A percentile compares a stretch with the other conserved stretches of the same genome.
phyloP scores from a whole-genome alignment of 768 basidiomycete species.

The Leccinum truebloodii region DNA sequence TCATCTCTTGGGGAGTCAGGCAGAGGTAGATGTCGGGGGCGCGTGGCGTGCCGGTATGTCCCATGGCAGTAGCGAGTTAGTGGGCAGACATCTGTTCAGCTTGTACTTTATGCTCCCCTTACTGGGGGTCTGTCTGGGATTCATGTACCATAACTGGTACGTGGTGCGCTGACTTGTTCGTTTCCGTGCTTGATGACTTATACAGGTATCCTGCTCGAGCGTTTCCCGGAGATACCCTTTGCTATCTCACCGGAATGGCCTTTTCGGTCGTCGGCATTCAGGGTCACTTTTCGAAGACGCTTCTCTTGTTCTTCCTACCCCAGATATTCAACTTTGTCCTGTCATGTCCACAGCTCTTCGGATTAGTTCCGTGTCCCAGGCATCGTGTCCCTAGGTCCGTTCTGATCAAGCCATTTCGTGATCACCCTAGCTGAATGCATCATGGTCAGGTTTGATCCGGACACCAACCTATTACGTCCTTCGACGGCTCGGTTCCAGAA shows the following conservation, averaged over 20 bases:
- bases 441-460: conserved; percentile 61
- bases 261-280: conserved; percentile 98
- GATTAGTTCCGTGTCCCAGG: conserved; percentile 89
- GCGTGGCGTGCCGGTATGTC: conserved; percentile 85
- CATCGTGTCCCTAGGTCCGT: conserved; percentile 89
- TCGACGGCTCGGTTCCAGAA: conserved; percentile 64
- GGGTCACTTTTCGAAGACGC: conserved; percentile 95
- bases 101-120: conserved; percentile 97
- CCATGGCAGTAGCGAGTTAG: conserved; percentile 81
- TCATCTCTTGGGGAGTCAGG: conserved; percentile 63
- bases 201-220: conserved; percentile 94
- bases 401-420: neutral
- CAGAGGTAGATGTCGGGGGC: conserved; percentile 74
- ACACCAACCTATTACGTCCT: conserved; percentile 77
- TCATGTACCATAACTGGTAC: conserved; percentile 96
- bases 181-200: conserved; percentile 1
- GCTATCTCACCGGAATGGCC: conserved; percentile 98
- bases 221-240: conserved; percentile 96
- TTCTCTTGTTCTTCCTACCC: conserved; percentile 95
- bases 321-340: conserved; percentile 98
- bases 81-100: conserved; percentile 93
- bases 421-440: neutral
- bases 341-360: conserved; percentile 93
- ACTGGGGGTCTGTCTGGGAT: conserved; percentile 84
- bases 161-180: conserved; percentile 26